Base-by-base conservation (phyloP, 306 rosid genomes). In the Abrus precatorius region DNA sequence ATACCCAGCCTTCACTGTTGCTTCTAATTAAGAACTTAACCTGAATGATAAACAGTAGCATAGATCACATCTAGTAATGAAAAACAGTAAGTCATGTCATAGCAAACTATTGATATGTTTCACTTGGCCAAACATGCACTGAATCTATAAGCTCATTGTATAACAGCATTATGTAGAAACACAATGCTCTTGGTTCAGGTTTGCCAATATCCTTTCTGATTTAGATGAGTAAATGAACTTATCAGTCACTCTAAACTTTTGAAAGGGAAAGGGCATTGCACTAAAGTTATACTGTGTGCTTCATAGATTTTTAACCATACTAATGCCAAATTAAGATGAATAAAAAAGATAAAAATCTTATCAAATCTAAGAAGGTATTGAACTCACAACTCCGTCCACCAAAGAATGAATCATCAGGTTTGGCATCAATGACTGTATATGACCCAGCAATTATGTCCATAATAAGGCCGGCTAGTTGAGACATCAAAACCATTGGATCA, bases 361-460 rank as follows among this genome's bases (percentile, higher is more conserved):
- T 40, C 5, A 69, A 64, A 84, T 74, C 20, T 10, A 80, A 83
- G 41, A 34, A 76, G 78, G 69, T 59, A 82, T 71, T 77, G 74
- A 50, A 91, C 99, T 95, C 89, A 93, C 99, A 84, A 77, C 89
- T 89, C 72, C 87, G 87, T 54, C 90, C 91, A 68, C 94, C 91
- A 83, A 83, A 82, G 71, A 83, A 66, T 45, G 89, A 86, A 78
- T 86, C 90, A 57, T 85, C 87, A 56, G 83, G 76, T 83, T 91
- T 90, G 76, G 84, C 53, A 83, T 89, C 94, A 75, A 88, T 69
- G 44, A 84, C 82, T 47, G 88, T 84, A 90, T 90, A 89, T 55
- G 98, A 91, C 77, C 99, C 98, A 44, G 98, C 98, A 84, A 95
- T 95, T 74, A 95, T 92, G 84, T 95, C 99, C 99, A 95, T 95